Conservation (phyloP, 2,329 filamentous ascomycete genomes). For the Daldinia eschscholtzii region DNA sequence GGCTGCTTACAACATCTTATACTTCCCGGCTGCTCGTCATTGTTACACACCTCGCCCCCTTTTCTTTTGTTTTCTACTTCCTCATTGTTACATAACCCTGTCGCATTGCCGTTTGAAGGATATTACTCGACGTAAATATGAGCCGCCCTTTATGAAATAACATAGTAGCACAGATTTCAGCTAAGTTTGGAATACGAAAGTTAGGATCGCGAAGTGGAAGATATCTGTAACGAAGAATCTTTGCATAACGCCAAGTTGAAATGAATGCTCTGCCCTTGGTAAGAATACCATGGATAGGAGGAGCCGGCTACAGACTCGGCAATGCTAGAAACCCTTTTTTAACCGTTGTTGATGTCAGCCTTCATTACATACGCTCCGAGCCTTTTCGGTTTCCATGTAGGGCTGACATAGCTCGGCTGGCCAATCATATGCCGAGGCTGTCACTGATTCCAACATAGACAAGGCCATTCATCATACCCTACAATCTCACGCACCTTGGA, state of each 20-base stretch:
- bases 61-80: constrained; percentile 6
- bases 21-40: constrained; percentile 24
- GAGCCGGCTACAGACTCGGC: not conserved
- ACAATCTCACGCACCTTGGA: constrained; percentile 19
- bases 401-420: constrained; percentile 17
- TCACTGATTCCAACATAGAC: constrained; percentile 7
- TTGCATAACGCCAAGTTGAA: not conserved
- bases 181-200: not conserved
- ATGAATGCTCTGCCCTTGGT: not conserved
- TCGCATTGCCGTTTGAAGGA: not conserved
- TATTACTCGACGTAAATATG: not conserved
- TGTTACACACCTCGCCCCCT: constrained; percentile 5
- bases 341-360: not conserved
- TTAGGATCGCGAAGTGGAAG: not conserved
- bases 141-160: not conserved
- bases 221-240: not conserved
- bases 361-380: not conserved
- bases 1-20: constrained; percentile 1
- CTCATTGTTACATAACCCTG: constrained; percentile 15
- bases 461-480: constrained; percentile 18
- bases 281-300: not conserved
- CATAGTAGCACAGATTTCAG: not conserved
- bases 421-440: constrained; percentile 1
- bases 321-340: constrained; percentile 2
- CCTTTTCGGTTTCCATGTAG: not conserved